Conservation (phyloP, 805 yeast genomes). For the Ogataea dorogensis region DNA sequence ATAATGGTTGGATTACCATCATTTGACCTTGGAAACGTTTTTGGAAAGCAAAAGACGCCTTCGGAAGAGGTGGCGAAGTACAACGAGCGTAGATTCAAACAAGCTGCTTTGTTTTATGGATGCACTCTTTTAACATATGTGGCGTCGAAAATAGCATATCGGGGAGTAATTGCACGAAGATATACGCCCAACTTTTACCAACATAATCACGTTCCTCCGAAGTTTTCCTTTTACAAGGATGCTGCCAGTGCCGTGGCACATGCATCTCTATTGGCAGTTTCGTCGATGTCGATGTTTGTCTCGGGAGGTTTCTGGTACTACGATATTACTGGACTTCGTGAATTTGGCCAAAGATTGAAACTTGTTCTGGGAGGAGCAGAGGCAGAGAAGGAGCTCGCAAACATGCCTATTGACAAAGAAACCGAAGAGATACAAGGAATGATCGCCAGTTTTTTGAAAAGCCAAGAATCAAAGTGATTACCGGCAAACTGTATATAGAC, state of each 20-base stretch:
- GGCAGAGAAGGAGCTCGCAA: slow-evolving; percentile 45
- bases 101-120: slow-evolving; percentile 69
- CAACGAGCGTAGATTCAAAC: slow-evolving; percentile 61
- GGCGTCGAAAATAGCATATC: slow-evolving; percentile 70
- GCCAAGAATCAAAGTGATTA: slow-evolving; percentile 14
- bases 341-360: slow-evolving; percentile 71
- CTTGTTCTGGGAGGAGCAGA: slow-evolving; percentile 65
- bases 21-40: slow-evolving; percentile 32
- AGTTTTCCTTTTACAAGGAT: slow-evolving; percentile 75
- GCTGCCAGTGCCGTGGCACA: slow-evolving; percentile 83
- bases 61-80: slow-evolving; percentile 45
- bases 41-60: slow-evolving; percentile 29
- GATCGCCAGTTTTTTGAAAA: slow-evolving; percentile 20
- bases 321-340: slow-evolving; percentile 67
- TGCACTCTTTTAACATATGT: slow-evolving; percentile 70
- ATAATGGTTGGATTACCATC: slow-evolving; percentile 16
- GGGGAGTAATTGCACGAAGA: slow-evolving; percentile 70
- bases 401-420: slow-evolving; percentile 57
- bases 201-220: slow-evolving; percentile 83
- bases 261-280: slow-evolving; percentile 72
- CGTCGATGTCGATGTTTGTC: slow-evolving; percentile 68
- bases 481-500: slow-evolving; percentile 6
- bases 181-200: slow-evolving; percentile 76
- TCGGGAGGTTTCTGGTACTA: slow-evolving; percentile 78
- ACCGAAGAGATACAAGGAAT: slow-evolving; percentile 53